These are phyloP conservation scores for Castanea sativa DNA, from an alignment of 306 rosid genomes.

Conservation along the genomic window DNA sequence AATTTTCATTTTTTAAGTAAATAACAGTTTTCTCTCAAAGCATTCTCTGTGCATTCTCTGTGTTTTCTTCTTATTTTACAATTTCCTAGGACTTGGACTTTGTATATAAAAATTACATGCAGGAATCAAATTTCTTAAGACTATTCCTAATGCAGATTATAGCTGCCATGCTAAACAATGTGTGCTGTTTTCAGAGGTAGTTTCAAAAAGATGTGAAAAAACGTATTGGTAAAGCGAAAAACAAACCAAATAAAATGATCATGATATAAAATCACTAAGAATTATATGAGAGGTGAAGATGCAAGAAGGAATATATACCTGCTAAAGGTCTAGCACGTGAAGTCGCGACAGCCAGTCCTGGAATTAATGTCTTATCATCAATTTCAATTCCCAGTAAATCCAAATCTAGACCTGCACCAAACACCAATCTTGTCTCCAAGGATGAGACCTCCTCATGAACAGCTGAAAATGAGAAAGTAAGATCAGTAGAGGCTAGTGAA, in stretches of 20 bases:
- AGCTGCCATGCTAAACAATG: background rate
- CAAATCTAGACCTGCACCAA: constrained; percentile 86
- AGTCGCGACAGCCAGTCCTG: constrained; percentile 83
- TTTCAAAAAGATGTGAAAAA: background rate
- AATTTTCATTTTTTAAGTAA: no score
- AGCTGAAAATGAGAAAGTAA: constrained; percentile 45
- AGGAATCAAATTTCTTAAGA: background rate
- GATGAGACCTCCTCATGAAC: constrained; percentile 70
- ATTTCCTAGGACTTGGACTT: background rate
- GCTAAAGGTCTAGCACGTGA: constrained; percentile 79
- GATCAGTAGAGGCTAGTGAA: constrained; percentile 22
- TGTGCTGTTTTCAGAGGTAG: background rate
- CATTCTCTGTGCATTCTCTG: no score
- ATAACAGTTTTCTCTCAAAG: no score
- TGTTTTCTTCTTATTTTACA: no score
- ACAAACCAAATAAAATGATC: background rate
- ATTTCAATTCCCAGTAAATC: constrained; percentile 87
- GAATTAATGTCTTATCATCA: constrained; percentile 79
- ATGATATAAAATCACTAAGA: background rate
- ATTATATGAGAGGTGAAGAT: background rate
- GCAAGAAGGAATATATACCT: constrained; percentile 40
- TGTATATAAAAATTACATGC: background rate
- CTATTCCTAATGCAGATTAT: background rate
- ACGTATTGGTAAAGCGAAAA: background rate
- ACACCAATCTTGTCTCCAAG: constrained; percentile 43